Evolutionary conservation across 2,329 filamentous ascomycete species (phyloP), one percentile per base, ranked within the genome.

Genomic region (Huntiella decipiens): DNA sequence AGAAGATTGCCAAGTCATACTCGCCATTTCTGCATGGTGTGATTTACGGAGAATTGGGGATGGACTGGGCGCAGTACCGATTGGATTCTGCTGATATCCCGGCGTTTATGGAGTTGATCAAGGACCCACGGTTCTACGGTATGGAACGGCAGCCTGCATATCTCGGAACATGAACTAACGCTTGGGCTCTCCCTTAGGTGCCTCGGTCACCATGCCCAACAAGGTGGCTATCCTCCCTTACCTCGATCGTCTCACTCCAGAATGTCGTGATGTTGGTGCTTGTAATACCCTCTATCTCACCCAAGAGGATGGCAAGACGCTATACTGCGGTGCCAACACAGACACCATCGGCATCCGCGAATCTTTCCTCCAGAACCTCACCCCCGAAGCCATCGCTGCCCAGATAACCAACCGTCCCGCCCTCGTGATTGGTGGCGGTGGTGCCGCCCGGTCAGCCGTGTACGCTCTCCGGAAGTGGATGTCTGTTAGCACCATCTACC

Each of bases 141-240:
- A 61, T 37, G 63, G 52, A 16, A 6, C 22, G 8, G 22, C 22
- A 28, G 8, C 22, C 22, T 28, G 22, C 22, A 28, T 28, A 8
- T 28, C 7, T 7, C 22, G 22, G 22, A 28, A 28, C 22, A 28
- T 28, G 1, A 28, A 28, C 22, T 28, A 28, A 28, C 36, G 31
- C 36, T 33, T 44, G 32, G 22, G 22, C 31, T 7, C 28, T 31
- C 33, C 28, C 12, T 33, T 48, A 72, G 78, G 79, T 46, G 74
- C 78, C 16, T 75, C 79, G 3, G 76, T 88, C 34, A 88, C 82
- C 15, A 91, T 88, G 82, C 83, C 83, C 0, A 77, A 84, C 66
- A 88, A 91, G 60, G 73, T 88, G 19, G 68, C 74, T 54, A 84
- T 88, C 56, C 73, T 87, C 50, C 67, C 73, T 0, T 68, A 83